phyloP scores from a whole-genome alignment of 257 asterid species.

The Nicotiana benthamiana region DNA sequence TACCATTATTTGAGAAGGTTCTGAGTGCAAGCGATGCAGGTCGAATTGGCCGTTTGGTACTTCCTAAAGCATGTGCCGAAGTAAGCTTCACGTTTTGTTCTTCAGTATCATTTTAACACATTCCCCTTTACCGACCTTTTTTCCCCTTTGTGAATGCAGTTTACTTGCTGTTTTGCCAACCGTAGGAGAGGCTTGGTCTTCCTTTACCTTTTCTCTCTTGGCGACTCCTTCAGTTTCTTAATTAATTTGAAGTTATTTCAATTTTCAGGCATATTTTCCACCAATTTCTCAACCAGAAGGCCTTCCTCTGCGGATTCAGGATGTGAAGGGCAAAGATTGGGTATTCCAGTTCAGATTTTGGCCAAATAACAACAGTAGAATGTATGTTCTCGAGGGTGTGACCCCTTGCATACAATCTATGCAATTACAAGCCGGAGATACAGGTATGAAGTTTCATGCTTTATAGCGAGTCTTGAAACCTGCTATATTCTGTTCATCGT shows the following conservation, averaged over 20 bases:
- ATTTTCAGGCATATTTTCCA: slow-evolving; percentile 84
- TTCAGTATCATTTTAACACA: neutral
- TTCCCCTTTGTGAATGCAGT: neutral
- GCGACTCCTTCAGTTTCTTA: neutral
- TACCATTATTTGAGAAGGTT: slow-evolving; percentile 94
- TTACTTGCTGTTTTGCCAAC: neutral
- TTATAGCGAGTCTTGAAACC: neutral
- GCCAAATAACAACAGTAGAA: slow-evolving; percentile 96
- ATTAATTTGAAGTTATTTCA: neutral
- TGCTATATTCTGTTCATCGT: neutral
- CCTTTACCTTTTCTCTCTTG: neutral
- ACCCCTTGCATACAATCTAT: slow-evolving; percentile 96
- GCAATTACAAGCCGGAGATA: slow-evolving; percentile 98
- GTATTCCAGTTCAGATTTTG: slow-evolving; percentile 91
- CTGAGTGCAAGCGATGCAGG: slow-evolving; percentile 99
- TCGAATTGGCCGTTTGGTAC: slow-evolving; percentile 95
- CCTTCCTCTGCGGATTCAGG: slow-evolving; percentile 96
- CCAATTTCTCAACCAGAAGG: slow-evolving; percentile 97
- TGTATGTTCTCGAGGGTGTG: slow-evolving; percentile 96
- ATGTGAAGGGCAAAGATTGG: slow-evolving; percentile 97
- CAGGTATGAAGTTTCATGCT: slow-evolving; percentile 37
- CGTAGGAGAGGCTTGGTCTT: neutral
- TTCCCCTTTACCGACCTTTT: neutral
- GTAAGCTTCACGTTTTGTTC: slow-evolving; percentile 36
- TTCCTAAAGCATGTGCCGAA: slow-evolving; percentile 99